Evolutionary conservation across 495 filamentous ascomycete species (phyloP).

Genomic region (Aspergillus ostianus): DNA sequence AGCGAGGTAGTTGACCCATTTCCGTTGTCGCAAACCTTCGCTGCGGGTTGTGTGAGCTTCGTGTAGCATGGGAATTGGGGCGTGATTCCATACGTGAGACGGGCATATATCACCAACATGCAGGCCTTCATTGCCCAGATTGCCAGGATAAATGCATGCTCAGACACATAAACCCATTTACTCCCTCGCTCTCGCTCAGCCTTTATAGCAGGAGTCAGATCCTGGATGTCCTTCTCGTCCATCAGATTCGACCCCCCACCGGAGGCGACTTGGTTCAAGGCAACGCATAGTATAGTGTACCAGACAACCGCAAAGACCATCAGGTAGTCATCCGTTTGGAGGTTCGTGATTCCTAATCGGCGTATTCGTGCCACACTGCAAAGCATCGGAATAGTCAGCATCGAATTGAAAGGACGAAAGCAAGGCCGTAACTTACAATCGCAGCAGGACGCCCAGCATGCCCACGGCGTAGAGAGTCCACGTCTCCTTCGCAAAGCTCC

Average conservation of each 20-base stretch:
- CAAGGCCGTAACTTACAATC: slow-evolving; percentile 37
- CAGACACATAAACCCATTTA: slow-evolving; percentile 58
- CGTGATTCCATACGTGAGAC: slow-evolving; percentile 44
- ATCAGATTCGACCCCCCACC: slow-evolving; percentile 57
- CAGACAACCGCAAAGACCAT: slow-evolving; percentile 48
- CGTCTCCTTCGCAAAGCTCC: slow-evolving; percentile 41
- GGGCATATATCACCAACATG: slow-evolving; percentile 55
- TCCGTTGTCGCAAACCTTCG: slow-evolving; percentile 37
- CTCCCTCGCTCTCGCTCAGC: slow-evolving; percentile 47
- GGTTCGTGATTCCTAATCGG: slow-evolving; percentile 41
- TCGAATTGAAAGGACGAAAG: not conserved
- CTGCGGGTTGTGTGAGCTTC: slow-evolving; percentile 19
- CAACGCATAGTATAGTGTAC: slow-evolving; percentile 54
- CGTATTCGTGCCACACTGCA: slow-evolving; percentile 48
- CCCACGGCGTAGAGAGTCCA: slow-evolving; percentile 49
- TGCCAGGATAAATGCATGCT: slow-evolving; percentile 50
- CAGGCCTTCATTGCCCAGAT: slow-evolving; percentile 53
- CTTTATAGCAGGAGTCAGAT: slow-evolving; percentile 39
- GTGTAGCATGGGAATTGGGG: slow-evolving; percentile 4
- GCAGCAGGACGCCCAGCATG: slow-evolving; percentile 38
- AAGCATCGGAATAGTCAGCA: not conserved
- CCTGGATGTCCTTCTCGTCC: slow-evolving; percentile 35
- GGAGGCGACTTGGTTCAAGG: slow-evolving; percentile 48
- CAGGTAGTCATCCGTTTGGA: slow-evolving; percentile 53
- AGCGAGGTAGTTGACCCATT: slow-evolving; percentile 44